phyloP scores from a whole-genome alignment of 2,329 filamentous ascomycete genomes.

The Botrytis sinoallii region DNA sequence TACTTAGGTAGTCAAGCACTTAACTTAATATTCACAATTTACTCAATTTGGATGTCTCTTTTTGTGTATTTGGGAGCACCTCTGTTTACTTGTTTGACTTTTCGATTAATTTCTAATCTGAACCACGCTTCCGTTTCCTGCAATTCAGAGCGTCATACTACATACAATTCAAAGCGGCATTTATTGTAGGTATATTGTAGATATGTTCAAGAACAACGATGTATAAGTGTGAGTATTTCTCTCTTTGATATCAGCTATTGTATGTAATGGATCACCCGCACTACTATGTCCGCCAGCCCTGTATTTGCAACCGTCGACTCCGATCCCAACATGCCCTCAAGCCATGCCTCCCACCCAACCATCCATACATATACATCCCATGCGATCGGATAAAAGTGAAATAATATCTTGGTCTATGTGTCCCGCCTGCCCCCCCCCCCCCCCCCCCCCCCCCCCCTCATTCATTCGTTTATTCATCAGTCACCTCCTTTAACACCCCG shows the following conservation, averaged over 20 bases:
- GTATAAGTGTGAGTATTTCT: neutral
- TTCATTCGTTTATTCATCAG: neutral
- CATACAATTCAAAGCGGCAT: neutral
- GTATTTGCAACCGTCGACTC: neutral
- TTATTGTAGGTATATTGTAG: neutral
- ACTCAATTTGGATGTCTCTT: neutral
- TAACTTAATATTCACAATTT: slow-evolving; percentile 4
- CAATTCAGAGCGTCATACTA: neutral
- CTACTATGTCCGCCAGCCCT: slow-evolving; percentile 1
- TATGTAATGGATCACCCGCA: neutral
- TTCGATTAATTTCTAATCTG: too few relatives aligned
- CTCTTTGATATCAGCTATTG: neutral
- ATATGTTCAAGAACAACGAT: neutral
- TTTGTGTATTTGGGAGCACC: neutral
- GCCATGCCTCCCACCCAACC: neutral
- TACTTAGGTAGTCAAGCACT: slow-evolving; percentile 4
- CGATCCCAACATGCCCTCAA: neutral
- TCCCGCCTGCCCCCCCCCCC: neutral
- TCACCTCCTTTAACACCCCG: neutral
- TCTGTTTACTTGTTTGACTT: neutral
- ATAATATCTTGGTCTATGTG: neutral
- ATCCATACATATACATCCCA: slow-evolving; percentile 5
- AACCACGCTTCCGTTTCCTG: neutral
- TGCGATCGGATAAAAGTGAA: neutral
- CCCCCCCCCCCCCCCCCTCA: neutral